Evolutionary conservation across 805 yeast species (phyloP).

Genomic region (Starmerella geochares): DNA sequence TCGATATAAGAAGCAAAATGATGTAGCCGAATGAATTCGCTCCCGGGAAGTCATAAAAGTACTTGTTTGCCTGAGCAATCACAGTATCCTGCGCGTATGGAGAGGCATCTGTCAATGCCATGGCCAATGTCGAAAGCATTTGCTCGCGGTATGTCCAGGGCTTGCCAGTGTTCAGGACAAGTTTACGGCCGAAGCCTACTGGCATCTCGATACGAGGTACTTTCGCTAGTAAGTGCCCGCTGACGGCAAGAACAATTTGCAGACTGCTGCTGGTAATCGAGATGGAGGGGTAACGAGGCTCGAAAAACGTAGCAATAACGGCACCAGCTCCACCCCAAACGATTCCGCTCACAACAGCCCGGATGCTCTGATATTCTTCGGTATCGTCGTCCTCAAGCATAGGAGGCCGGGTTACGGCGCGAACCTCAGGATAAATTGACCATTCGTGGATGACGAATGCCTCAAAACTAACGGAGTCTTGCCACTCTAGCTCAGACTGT

Average conservation of each 20-base stretch:
- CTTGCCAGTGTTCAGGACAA: slow-evolving; percentile 41
- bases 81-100: slow-evolving; percentile 28
- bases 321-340: slow-evolving; percentile 45
- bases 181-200: slow-evolving; percentile 5
- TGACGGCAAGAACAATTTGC: slow-evolving; percentile 49
- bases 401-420: slow-evolving; percentile 44
- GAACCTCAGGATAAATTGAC: slow-evolving; percentile 53
- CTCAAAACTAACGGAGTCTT: slow-evolving; percentile 29
- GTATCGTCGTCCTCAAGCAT: slow-evolving; percentile 38
- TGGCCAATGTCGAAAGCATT: slow-evolving; percentile 44
- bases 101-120: slow-evolving; percentile 24
- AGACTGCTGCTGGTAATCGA: slow-evolving; percentile 42
- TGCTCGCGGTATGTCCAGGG: slow-evolving; percentile 60
- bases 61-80: slow-evolving; percentile 27
- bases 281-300: slow-evolving; percentile 47
- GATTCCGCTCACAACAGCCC: slow-evolving; percentile 42
- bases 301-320: slow-evolving; percentile 30
- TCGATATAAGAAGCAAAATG: slow-evolving; percentile 41
- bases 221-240: slow-evolving; percentile 40
- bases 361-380: slow-evolving; percentile 36
- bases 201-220: slow-evolving; percentile 14
- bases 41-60: slow-evolving; percentile 29
- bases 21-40: slow-evolving; percentile 41
- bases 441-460: slow-evolving; percentile 37
- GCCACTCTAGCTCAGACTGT: slow-evolving; percentile 21